Percentiles rank a stretch among this genome's conserved stretches.
Evolutionary conservation across 805 yeast genomes (phyloP).

Genomic region (Candida awuae): DNA sequence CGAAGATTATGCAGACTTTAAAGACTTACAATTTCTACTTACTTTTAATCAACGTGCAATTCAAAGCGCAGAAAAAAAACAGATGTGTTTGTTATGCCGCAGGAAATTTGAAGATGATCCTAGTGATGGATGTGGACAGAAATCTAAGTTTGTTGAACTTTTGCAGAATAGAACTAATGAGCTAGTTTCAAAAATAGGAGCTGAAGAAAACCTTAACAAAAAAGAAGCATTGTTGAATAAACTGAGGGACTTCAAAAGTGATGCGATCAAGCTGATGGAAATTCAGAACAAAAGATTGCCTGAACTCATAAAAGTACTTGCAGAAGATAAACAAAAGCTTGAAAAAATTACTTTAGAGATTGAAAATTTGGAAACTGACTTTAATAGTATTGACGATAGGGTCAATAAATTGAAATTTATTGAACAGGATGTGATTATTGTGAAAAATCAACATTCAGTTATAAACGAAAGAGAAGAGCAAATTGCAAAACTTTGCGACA

Average conservation of each 20-base stretch:
- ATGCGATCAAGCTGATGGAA: conserved; percentile 18
- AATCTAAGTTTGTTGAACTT: conserved; percentile 19
- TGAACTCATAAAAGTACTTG: conserved; percentile 3
- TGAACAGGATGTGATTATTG: conserved; percentile 7
- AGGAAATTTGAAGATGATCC: conserved; percentile 46
- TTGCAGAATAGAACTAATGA: conserved; percentile 20
- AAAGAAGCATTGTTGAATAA: conserved; percentile 24
- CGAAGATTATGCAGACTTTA: conserved; percentile 54
- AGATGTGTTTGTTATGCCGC: conserved; percentile 66
- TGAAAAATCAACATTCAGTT: conserved; percentile 5
- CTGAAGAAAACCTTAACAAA: conserved; percentile 17
- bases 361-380: conserved; percentile 21
- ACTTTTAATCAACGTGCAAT: conserved; percentile 66
- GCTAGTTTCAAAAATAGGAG: conserved; percentile 14
- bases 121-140: conserved; percentile 5
- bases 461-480: conserved; percentile 9
- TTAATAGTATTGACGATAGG: conserved; percentile 10
- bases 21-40: conserved; percentile 60
- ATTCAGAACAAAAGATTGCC: conserved; percentile 27
- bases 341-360: conserved; percentile 1
- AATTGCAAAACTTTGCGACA: conserved; percentile 5
- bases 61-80: conserved; percentile 46
- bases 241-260: conserved; percentile 24
- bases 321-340: not conserved
- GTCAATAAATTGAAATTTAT: conserved; percentile 8